Percentiles rank a stretch among this genome's conserved stretches.
Evolutionary conservation across 1,284 basidiomycete genomes (phyloP).

Genomic region (Leccinum proliferum): DNA sequence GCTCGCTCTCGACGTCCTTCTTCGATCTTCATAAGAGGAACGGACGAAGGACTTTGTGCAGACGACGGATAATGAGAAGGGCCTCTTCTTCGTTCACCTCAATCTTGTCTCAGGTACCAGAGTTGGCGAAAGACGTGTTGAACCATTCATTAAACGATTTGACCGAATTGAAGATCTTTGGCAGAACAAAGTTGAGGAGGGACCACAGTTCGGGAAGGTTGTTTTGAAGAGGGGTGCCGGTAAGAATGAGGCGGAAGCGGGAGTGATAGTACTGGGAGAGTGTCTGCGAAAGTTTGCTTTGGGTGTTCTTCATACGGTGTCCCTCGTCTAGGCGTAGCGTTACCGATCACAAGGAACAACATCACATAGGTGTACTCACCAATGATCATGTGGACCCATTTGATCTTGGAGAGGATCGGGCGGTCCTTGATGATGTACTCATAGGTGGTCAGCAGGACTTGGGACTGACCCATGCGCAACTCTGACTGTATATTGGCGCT

Average conservation of each 20-base stretch:
- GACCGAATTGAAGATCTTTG: conserved; percentile 99
- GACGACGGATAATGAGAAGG: conserved; percentile 92
- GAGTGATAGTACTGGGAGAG: conserved; percentile 93
- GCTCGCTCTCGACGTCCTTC: conserved; percentile 97
- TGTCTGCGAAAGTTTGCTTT: conserved; percentile 92
- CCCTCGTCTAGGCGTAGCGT: conserved; percentile 71
- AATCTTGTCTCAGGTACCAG: conserved; percentile 94
- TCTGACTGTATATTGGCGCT: conserved; percentile 74
- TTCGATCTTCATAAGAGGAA: conserved; percentile 96
- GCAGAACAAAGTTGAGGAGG: conserved; percentile 95
- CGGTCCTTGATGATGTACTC: conserved; percentile 99
- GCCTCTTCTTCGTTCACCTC: conserved; percentile 99
- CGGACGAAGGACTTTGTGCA: conserved; percentile 97
- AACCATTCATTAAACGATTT: conserved; percentile 99
- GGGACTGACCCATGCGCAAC: conserved; percentile 79
- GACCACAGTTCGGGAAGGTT: conserved; percentile 99
- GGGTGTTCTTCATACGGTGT: conserved; percentile 99
- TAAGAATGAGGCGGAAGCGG: conserved; percentile 93
- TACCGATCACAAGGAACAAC: neutral
- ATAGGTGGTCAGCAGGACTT: conserved; percentile 96
- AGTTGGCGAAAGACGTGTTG: conserved; percentile 99
- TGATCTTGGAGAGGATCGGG: conserved; percentile 84
- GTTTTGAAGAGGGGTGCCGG: conserved; percentile 98
- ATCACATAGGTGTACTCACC: conserved; percentile 39
- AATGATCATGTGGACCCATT: conserved; percentile 99